phyloP scores from a whole-genome alignment of 2,329 filamentous ascomycete species.

The Aspergillus sp. region DNA sequence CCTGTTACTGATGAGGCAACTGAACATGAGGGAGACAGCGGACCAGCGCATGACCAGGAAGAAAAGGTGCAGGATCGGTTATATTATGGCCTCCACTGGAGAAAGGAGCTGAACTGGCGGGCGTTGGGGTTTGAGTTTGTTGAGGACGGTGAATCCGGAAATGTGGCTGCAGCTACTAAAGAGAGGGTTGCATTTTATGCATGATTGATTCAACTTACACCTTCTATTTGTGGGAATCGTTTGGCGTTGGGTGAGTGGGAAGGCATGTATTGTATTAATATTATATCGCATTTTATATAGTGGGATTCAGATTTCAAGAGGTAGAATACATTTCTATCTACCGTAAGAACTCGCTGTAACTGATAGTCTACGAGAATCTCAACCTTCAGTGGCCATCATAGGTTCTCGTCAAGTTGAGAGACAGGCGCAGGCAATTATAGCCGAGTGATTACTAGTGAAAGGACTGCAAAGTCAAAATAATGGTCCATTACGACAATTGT shows the following conservation, averaged over 20 bases:
- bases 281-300: not conserved
- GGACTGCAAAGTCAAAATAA: not conserved
- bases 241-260: not conserved
- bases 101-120: constrained; percentile 56
- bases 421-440: too few relatives aligned
- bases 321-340: not conserved
- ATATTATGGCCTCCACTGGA: constrained; percentile 65
- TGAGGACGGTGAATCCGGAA: constrained; percentile 20
- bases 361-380: too few relatives aligned
- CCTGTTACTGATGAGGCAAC: constrained; percentile 1
- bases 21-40: not conserved
- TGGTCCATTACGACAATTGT: not conserved
- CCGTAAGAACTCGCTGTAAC: too few relatives aligned
- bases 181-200: constrained; percentile 22
- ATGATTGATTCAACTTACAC: constrained; percentile 1
- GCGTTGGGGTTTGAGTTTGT: constrained; percentile 50
- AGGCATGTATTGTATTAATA: not conserved
- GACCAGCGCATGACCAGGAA: constrained; percentile 4
- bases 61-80: constrained; percentile 8
- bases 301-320: not conserved
- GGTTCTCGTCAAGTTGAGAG: too few relatives aligned
- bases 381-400: too few relatives aligned
- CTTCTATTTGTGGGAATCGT: not conserved
- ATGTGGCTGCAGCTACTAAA: constrained; percentile 8
- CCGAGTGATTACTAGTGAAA: not conserved